Conservation (phyloP, 129 eudicot genomes). For the Flaveria robusta region DNA sequence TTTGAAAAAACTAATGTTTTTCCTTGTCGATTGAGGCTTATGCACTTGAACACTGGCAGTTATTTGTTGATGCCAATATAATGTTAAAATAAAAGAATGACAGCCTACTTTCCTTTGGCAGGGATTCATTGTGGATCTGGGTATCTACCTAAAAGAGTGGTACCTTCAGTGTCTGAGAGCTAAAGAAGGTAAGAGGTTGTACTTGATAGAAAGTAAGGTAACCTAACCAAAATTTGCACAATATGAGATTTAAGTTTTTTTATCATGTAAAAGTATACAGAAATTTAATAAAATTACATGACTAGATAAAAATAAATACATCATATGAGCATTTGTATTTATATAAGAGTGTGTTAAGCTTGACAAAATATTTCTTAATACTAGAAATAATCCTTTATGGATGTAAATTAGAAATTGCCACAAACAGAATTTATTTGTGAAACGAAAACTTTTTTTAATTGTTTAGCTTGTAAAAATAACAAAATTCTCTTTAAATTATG, state of each 20-base stretch:
- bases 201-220: neutral
- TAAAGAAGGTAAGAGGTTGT: conserved; percentile 25
- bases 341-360: no score
- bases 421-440: no score
- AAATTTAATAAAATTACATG: no score
- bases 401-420: no score
- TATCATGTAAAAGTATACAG: neutral
- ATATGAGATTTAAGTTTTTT: neutral
- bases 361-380: no score
- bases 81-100: neutral
- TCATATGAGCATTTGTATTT: no score
- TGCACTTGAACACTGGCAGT: conserved; percentile 68
- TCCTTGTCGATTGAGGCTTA: conserved; percentile 63
- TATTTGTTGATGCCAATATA: neutral
- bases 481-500: no score
- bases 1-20: conserved; percentile 63
- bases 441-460: no score
- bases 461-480: no score
- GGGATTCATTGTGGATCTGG: conserved; percentile 93
- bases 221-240: neutral
- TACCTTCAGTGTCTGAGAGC: conserved; percentile 29
- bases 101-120: conserved; percentile 25
- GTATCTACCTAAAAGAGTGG: conserved; percentile 46
- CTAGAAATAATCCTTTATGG: no score
- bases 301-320: no score